phyloP scores from a whole-genome alignment of 352 stramenopile species.

The Pythium diclinum region DNA sequence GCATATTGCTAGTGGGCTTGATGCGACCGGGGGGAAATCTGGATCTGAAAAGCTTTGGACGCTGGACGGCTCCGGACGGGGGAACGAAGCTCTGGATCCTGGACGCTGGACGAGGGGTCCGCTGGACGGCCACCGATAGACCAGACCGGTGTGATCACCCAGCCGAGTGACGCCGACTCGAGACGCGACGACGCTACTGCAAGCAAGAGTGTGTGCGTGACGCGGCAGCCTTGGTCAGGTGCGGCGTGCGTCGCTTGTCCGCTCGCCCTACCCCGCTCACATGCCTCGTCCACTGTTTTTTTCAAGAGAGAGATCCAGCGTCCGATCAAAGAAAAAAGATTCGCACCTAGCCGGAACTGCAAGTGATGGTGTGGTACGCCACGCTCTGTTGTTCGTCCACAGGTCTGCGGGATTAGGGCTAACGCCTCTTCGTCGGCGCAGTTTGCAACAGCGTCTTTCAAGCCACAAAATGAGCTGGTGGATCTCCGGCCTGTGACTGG shows the following conservation, averaged over 20 bases:
- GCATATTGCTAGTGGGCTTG: conserved; percentile 36
- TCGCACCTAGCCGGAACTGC: conserved; percentile 30
- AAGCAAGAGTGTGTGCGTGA: conserved; percentile 10
- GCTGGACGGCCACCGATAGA: conserved; percentile 13
- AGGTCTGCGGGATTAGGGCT: conserved; percentile 13
- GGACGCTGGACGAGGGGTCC: conserved; percentile 4
- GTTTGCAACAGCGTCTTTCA: neutral
- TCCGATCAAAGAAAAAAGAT: neutral
- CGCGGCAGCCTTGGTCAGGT: conserved; percentile 2
- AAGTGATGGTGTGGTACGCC: conserved; percentile 6
- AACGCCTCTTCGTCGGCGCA: conserved; percentile 8
- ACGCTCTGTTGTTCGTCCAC: conserved; percentile 27
- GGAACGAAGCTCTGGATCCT: conserved; percentile 29
- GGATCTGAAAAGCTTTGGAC: conserved; percentile 24
- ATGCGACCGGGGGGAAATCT: conserved; percentile 23
- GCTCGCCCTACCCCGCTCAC: conserved; percentile 25
- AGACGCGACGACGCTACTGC: conserved; percentile 21
- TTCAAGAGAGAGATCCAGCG: neutral
- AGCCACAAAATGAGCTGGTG: conserved; percentile 13
- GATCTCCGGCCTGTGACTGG: conserved; percentile 19
- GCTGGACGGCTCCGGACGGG: conserved; percentile 1
- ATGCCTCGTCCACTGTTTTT: conserved; percentile 26
- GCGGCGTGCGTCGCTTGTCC: conserved; percentile 15
- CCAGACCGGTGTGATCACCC: neutral
- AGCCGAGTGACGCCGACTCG: conserved; percentile 15